Conservation (phyloP, 257 asterid genomes). For the Nicotiana undulata region DNA sequence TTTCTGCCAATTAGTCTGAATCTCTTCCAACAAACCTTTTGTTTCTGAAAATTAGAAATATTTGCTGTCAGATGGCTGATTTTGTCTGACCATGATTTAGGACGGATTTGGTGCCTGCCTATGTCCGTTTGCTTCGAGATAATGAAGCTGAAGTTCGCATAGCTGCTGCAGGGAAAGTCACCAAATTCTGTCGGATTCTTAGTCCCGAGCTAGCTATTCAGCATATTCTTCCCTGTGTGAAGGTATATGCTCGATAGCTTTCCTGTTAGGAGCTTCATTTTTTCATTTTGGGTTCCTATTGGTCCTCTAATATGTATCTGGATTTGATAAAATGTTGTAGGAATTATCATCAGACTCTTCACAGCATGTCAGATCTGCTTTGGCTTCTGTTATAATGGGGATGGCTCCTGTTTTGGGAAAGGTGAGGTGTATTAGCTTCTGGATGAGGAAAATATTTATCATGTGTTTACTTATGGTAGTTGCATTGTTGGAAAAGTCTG, state of each 20-base stretch:
- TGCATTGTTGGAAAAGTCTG: not conserved
- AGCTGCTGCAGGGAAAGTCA: constrained; percentile 90
- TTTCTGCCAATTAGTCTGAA: not conserved
- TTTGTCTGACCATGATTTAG: constrained; percentile 26
- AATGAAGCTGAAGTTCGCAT: constrained; percentile 92
- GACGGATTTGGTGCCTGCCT: constrained; percentile 92
- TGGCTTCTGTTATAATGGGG: constrained; percentile 96
- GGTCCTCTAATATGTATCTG: not conserved
- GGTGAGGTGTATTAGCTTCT: constrained; percentile 30
- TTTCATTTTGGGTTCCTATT: constrained; percentile 3
- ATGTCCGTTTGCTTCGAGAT: constrained; percentile 81
- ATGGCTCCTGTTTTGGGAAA: constrained; percentile 92
- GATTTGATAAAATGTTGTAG: constrained; percentile 29
- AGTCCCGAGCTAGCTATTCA: constrained; percentile 81
- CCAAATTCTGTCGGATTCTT: constrained; percentile 72
- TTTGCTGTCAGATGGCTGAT: constrained; percentile 2
- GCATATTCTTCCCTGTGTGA: constrained; percentile 91
- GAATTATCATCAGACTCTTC: constrained; percentile 91
- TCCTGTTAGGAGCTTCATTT: constrained; percentile 12
- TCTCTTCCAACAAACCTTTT: not conserved
- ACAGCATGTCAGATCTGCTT: constrained; percentile 87
- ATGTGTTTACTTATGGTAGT: not conserved
- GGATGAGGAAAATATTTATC: not conserved
- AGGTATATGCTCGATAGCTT: constrained; percentile 31
- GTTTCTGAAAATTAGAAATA: not conserved